These are phyloP conservation scores for Euphrasia confusa DNA, from an alignment of 257 asterid genomes.

Conservation along the genomic window DNA sequence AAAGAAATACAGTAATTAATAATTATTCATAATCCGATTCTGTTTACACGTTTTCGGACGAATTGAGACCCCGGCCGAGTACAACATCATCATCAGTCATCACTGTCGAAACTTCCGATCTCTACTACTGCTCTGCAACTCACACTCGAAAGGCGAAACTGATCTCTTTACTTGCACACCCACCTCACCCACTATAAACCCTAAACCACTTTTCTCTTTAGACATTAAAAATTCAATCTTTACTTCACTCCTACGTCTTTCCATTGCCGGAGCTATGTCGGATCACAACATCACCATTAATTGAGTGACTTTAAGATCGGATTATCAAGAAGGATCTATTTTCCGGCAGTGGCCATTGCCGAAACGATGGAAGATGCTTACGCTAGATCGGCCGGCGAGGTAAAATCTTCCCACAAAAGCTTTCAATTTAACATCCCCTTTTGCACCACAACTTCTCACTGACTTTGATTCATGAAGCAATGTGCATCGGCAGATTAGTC, in stretches of 20 bases:
- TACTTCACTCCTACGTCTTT: conserved; percentile 25
- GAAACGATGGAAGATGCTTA: conserved; percentile 75
- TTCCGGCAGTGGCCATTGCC: conserved; percentile 12
- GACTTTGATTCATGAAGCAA: conserved; percentile 16
- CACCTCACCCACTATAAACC: conserved; percentile 24
- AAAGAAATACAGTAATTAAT: no score
- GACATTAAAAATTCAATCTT: not conserved
- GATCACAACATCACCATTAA: conserved; percentile 3
- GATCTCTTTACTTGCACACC: conserved; percentile 9
- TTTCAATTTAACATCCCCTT: not conserved
- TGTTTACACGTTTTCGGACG: no score
- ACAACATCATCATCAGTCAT: no score
- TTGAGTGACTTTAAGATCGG: not conserved
- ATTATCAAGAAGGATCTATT: not conserved
- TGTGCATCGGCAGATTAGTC: conserved; percentile 15
- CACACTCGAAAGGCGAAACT: conserved; percentile 15
- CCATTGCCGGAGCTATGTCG: conserved; percentile 6
- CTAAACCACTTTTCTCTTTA: conserved; percentile 18
- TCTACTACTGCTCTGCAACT: not conserved
- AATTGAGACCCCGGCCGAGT: no score
- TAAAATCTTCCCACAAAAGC: conserved; percentile 16
- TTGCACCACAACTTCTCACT: not conserved
- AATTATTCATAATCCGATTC: no score
- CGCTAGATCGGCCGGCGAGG: conserved; percentile 86
- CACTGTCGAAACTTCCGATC: no score